Percentiles rank a stretch among this genome's conserved stretches.
phyloP scores from a whole-genome alignment of 2,329 filamentous ascomycete species.

The Epicoccum nigrum region DNA sequence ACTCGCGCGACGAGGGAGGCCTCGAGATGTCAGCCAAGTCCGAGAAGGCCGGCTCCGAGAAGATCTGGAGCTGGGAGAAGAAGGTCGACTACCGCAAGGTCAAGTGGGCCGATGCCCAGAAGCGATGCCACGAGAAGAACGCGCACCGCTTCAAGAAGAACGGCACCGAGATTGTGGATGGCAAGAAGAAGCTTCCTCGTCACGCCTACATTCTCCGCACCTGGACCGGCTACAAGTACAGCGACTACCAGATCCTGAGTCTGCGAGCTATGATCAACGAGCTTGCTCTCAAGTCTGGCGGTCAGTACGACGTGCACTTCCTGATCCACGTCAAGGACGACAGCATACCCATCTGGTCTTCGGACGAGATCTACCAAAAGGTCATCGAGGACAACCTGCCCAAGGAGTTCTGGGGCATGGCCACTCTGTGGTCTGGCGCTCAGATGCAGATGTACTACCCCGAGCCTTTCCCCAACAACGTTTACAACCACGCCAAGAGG shows the following conservation, averaged over 20 bases:
- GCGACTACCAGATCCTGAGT: constrained; percentile 78
- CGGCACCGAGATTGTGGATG: constrained; percentile 31
- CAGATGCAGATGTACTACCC: constrained; percentile 93
- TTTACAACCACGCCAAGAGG: constrained; percentile 63
- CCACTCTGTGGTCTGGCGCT: constrained; percentile 90
- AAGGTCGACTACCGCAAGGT: constrained; percentile 56
- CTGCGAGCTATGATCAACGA: constrained; percentile 85
- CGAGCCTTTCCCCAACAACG: constrained; percentile 79
- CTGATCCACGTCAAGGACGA: constrained; percentile 84
- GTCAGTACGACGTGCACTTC: constrained; percentile 85
- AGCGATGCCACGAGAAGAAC: constrained; percentile 57
- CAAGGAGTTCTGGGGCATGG: constrained; percentile 84
- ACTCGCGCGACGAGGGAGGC: constrained; percentile 52
- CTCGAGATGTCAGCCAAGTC: constrained; percentile 56
- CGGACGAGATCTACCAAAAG: constrained; percentile 69
- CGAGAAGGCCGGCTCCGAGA: constrained; percentile 53
- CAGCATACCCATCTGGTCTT: constrained; percentile 77
- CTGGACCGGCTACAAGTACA: constrained; percentile 83
- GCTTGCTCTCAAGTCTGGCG: constrained; percentile 78
- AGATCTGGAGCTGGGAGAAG: constrained; percentile 57
- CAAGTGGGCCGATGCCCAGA: constrained; percentile 57
- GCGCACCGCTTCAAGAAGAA: constrained; percentile 53
- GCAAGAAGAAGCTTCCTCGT: constrained; percentile 57
- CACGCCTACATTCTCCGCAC: constrained; percentile 85
- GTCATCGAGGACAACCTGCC: constrained; percentile 74